Evolutionary conservation across 192 early-diverging fungal species (phyloP).

Genomic region (Coemansia reversa): DNA sequence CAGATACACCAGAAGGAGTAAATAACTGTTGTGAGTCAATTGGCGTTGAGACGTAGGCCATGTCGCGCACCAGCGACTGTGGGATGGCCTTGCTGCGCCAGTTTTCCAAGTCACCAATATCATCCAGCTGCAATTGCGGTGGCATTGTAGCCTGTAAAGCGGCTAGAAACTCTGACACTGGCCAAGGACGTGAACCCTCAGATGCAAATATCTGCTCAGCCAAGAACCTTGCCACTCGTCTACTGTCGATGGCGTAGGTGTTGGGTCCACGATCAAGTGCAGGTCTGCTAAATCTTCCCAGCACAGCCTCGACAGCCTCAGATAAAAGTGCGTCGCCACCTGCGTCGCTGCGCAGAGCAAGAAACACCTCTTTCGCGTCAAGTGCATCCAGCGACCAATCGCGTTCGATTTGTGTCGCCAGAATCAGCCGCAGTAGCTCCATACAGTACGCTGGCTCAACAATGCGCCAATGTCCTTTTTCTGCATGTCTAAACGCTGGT

Average conservation of each 20-base stretch:
- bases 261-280: neutral
- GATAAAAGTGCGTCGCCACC: slow-evolving; percentile 11
- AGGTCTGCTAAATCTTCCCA: slow-evolving; percentile 20
- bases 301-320: slow-evolving; percentile 36
- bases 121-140: slow-evolving; percentile 28
- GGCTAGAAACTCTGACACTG: slow-evolving; percentile 30
- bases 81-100: slow-evolving; percentile 39
- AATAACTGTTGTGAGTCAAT: slow-evolving; percentile 25
- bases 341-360: slow-evolving; percentile 18
- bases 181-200: slow-evolving; percentile 37
- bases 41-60: slow-evolving; percentile 37
- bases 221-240: slow-evolving; percentile 32
- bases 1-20: slow-evolving; percentile 14
- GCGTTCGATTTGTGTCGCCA: slow-evolving; percentile 43
- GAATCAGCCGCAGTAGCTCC: slow-evolving; percentile 38
- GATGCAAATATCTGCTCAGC: slow-evolving; percentile 47
- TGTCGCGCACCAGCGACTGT: slow-evolving; percentile 32
- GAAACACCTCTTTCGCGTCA: slow-evolving; percentile 10
- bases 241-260: slow-evolving; percentile 27
- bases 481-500: slow-evolving; percentile 34
- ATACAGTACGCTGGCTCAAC: slow-evolving; percentile 36
- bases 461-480: slow-evolving; percentile 26
- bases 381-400: slow-evolving; percentile 36
- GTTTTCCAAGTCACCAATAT: neutral
- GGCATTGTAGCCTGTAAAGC: slow-evolving; percentile 44